These are phyloP conservation scores for Shiraia sp. DNA, from an alignment of 2,329 filamentous ascomycete species.

Conservation along the genomic window DNA sequence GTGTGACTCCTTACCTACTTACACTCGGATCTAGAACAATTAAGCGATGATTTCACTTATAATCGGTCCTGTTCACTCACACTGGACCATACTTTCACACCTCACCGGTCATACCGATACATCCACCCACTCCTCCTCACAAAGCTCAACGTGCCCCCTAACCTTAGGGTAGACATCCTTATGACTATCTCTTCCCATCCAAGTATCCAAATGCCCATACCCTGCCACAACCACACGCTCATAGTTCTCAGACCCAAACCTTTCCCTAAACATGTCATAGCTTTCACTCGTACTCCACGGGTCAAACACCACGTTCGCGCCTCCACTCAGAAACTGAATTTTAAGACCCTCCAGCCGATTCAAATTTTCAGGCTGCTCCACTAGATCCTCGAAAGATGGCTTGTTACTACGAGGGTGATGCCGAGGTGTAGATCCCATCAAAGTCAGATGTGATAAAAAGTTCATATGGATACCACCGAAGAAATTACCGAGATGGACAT, in stretches of 20 bases:
- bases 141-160: constrained; percentile 4
- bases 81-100: no score
- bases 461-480: constrained; percentile 67
- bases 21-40: no score
- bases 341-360: constrained; percentile 11
- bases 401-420: constrained; percentile 11
- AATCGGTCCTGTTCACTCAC: no score
- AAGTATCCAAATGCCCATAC: constrained; percentile 65
- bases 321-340: constrained; percentile 17
- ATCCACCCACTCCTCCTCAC: constrained; percentile 5
- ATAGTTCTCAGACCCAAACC: constrained; percentile 57
- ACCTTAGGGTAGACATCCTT: constrained; percentile 63
- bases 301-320: constrained; percentile 57
- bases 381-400: constrained; percentile 7
- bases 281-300: constrained; percentile 58
- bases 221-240: constrained; percentile 57
- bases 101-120: no score
- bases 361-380: constrained; percentile 6
- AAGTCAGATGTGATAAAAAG: constrained; percentile 60
- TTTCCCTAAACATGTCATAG: constrained; percentile 58
- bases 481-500: constrained; percentile 50
- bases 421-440: constrained; percentile 48
- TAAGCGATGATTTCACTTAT: no score
- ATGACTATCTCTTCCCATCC: constrained; percentile 64
- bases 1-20: no score